Base-by-base conservation (phyloP, 2,329 filamentous ascomycete species). In the Alternaria sp. region DNA sequence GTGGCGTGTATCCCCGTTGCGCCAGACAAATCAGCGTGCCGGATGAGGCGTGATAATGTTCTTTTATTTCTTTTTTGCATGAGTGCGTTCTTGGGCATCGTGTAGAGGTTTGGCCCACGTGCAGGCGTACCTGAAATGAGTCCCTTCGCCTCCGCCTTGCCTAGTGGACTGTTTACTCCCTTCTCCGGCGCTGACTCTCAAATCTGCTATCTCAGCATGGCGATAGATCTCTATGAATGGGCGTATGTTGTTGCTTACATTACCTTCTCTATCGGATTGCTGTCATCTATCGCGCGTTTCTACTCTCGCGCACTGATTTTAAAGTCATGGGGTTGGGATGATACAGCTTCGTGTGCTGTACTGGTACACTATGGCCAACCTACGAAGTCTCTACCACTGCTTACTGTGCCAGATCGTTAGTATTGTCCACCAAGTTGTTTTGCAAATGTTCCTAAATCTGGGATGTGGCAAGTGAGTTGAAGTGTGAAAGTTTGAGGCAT, bases 291-390 rank as follows among this genome's bases (percentile, higher is more conserved):
- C 16, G 24, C 52, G 5, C 51, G 56, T n/a, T 57, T 57, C 7
- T 57, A 57, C 24, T 57, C 47, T 39, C 54, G 54, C 16, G 43
- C 28, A n/a, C 8, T 57, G 16, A 32, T 53, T n/a, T 16, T 52
- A 32, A 32, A 30, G 26, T 52, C 54, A 38, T 57, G 54, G 54
- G 54, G 54, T 16, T 57, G 47, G 54, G 54, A 57, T 36, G 54
- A 57, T 28, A 52, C 16, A 53, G 28, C 44, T 47, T 47, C 44
- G 0, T 47, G 44, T 32, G 5, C 28, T 32, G 28, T 47, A 4
- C 26, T 47, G 26, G 44, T 47, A 47, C n/a, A 22, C 11, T 3
- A 20, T 32, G 11, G 1, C n/a, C 44, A 7, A 30, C n/a, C 12
- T 32, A 16, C 44, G 6, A 32, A 20, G 26, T 36, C 11, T 36